phyloP scores from a whole-genome alignment of 805 yeast genomes.

The Sugiyamaella smithiae region DNA sequence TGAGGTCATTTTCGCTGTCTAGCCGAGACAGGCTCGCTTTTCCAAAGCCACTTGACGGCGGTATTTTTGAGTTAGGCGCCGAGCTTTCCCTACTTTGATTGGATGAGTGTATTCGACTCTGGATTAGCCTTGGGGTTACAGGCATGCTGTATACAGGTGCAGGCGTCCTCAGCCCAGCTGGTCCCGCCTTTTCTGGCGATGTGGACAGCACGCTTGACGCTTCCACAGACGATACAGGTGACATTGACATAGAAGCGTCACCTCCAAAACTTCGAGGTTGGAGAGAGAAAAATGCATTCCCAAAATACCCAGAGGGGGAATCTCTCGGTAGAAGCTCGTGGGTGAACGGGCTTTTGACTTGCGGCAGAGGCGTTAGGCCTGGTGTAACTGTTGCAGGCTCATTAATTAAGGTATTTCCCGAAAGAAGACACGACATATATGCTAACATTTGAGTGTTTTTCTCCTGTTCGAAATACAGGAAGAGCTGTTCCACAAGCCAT shows the following conservation, averaged over 20 bases:
- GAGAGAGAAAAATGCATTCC: not conserved
- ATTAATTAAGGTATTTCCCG: slow-evolving; percentile 19
- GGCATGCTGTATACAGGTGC: slow-evolving; percentile 12
- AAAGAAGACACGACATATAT: slow-evolving; percentile 72
- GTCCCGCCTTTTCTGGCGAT: slow-evolving; percentile 30
- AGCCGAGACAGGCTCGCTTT: slow-evolving; percentile 2
- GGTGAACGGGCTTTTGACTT: slow-evolving; percentile 18
- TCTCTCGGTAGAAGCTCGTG: slow-evolving; percentile 17
- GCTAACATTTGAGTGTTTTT: slow-evolving; percentile 87
- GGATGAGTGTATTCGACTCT: not conserved
- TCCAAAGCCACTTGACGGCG: not conserved
- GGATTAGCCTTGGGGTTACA: slow-evolving; percentile 4
- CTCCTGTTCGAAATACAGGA: slow-evolving; percentile 58
- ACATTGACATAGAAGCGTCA: slow-evolving; percentile 4
- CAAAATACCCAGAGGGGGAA: slow-evolving; percentile 6
- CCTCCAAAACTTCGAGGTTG: not conserved
- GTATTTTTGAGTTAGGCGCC: slow-evolving; percentile 1
- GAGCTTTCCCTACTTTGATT: slow-evolving; percentile 3
- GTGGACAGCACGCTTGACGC: slow-evolving; percentile 48
- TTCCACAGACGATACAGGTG: slow-evolving; percentile 27
- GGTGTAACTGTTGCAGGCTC: not conserved
- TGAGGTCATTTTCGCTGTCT: slow-evolving; percentile 20
- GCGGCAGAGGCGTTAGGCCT: not conserved
- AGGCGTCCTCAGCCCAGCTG: slow-evolving; percentile 12
- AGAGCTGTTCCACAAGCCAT: slow-evolving; percentile 60